phyloP scores from a whole-genome alignment of 352 stramenopile species.

The Phytophthora hibernalis region DNA sequence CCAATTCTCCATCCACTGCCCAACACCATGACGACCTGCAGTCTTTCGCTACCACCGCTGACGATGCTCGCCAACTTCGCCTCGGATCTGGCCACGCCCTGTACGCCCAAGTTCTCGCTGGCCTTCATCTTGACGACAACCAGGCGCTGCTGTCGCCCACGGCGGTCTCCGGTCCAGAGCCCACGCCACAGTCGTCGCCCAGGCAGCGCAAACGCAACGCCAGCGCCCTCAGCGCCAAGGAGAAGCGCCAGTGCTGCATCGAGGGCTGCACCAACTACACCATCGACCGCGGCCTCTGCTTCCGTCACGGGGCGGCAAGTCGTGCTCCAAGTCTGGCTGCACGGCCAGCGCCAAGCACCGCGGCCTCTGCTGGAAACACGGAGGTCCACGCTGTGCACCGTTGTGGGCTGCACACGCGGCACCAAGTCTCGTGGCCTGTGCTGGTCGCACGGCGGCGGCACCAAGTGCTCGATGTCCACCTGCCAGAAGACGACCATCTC shows the following conservation, averaged over 20 bases:
- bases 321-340: conserved; percentile 52
- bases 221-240: conserved; percentile 13
- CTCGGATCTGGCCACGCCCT: not conserved
- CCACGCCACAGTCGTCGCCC: conserved; percentile 6
- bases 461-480: conserved; percentile 18
- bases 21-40: not conserved
- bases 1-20: not conserved
- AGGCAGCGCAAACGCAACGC: conserved; percentile 19
- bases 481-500: conserved; percentile 17
- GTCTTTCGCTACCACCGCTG: not conserved
- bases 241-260: conserved; percentile 53
- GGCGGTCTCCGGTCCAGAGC: not conserved
- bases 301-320: conserved; percentile 55
- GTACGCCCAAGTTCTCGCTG: conserved; percentile 31
- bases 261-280: conserved; percentile 58
- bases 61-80: conserved; percentile 3
- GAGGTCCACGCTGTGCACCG: conserved; percentile 31
- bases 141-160: conserved; percentile 10
- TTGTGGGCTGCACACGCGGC: conserved; percentile 17
- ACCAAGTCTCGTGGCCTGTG: conserved; percentile 55
- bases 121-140: conserved; percentile 38
- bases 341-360: conserved; percentile 58
- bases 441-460: conserved; percentile 52
- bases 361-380: conserved; percentile 45
- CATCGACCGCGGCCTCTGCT: conserved; percentile 58